Percentiles rank a stretch among this genome's conserved stretches.
Conservation (phyloP, 345 rosid species). For the Rhodomyrtus tomentosa region DNA sequence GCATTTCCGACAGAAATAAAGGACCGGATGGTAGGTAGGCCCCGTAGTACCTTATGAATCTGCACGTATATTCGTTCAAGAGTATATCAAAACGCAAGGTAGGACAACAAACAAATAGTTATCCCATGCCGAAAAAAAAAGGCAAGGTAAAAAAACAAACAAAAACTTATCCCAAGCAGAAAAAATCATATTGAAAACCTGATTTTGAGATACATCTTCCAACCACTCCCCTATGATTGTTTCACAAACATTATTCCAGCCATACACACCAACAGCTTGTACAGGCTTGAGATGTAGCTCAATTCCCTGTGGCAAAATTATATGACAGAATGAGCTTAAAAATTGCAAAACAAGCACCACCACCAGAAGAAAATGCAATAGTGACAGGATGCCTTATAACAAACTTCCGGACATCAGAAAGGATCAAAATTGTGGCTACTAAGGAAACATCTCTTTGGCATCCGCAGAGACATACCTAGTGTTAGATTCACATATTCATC, state of each 20-base stretch:
- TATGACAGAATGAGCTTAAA: neutral
- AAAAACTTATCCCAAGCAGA: neutral
- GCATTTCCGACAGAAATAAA: constrained; percentile 66
- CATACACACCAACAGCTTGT: constrained; percentile 74
- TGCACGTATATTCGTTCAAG: constrained; percentile 6
- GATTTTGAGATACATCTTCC: constrained; percentile 93
- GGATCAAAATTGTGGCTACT: neutral
- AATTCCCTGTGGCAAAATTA: constrained; percentile 46
- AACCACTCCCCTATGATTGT: constrained; percentile 83
- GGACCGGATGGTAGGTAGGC: constrained; percentile 74
- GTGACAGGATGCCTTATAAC: neutral
- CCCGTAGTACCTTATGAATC: constrained; percentile 62
- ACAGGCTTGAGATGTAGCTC: constrained; percentile 90
- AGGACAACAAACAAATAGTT: neutral
- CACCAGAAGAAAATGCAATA: neutral
- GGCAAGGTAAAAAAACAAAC: too few relatives aligned
- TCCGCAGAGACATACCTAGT: neutral
- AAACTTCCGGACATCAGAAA: neutral
- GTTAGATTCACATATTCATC: neutral
- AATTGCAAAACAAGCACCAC: neutral
- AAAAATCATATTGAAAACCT: constrained; percentile 28
- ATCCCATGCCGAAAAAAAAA: neutral
- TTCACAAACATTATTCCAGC: constrained; percentile 81
- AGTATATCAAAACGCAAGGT: neutral
- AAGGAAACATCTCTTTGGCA: neutral